Percentiles rank a stretch among this genome's conserved stretches.
These are phyloP conservation scores for Pharnaceum exiguum DNA, from an alignment of 148 eudicot species.

Conservation along the genomic window DNA sequence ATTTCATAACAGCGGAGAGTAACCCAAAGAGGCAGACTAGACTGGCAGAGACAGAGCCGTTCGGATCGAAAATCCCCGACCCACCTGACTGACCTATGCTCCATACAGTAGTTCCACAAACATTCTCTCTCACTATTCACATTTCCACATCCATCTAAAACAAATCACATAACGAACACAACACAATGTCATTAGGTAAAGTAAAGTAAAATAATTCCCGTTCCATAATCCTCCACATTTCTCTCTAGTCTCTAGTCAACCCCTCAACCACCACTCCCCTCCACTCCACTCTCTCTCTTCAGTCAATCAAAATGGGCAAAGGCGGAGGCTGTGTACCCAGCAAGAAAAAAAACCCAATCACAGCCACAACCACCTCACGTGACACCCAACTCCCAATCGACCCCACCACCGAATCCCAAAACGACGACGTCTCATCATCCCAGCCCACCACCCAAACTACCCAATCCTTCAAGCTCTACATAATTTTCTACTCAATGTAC, in stretches of 20 bases:
- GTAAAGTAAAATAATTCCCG: no score
- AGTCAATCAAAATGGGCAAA: conserved; percentile 98
- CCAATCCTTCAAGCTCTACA: conserved; percentile 44
- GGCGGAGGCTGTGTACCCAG: conserved; percentile 88
- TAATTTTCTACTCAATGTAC: conserved; percentile 89
- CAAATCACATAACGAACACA: no score
- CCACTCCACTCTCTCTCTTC: neutral
- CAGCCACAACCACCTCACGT: neutral
- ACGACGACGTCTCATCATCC: conserved; percentile 2
- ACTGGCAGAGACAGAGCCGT: no score
- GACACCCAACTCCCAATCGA: conserved; percentile 9
- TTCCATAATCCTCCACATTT: neutral
- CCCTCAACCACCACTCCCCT: neutral
- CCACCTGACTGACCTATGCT: no score
- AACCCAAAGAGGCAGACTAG: no score
- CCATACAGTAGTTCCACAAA: no score
- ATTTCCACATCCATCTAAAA: no score
- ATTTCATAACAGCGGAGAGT: no score
- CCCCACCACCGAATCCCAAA: neutral
- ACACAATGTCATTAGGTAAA: no score
- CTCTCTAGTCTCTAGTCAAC: neutral
- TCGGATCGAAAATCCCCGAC: no score
- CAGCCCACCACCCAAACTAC: conserved; percentile 22
- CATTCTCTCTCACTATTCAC: no score
- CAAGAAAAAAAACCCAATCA: conserved; percentile 37